Conservation (phyloP, 306 rosid species). For the Vachellia collinsii region DNA sequence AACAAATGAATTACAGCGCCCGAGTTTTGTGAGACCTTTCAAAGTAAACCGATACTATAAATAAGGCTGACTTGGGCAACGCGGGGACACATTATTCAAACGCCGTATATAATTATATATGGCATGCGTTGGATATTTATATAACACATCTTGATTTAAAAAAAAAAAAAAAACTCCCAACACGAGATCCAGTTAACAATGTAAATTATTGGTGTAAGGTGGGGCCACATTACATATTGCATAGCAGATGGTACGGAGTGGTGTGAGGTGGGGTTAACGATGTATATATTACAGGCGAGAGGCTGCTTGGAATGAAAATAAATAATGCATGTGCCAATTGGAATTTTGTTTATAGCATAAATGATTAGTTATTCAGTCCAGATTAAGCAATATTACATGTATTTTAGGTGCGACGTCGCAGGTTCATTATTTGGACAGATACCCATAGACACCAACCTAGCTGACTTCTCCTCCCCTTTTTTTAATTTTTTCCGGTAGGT, state of each 20-base stretch:
- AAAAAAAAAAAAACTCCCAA: background rate
- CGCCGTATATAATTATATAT: background rate
- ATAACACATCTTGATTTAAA: background rate
- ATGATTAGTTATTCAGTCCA: conserved; percentile 2
- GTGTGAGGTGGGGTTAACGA: no score
- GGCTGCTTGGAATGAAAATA: background rate
- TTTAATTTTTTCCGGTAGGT: background rate
- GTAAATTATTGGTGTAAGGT: background rate
- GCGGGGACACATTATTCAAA: background rate
- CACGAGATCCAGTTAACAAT: background rate
- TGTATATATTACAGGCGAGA: background rate
- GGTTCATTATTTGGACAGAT: background rate
- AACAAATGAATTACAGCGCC: background rate
- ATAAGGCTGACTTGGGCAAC: background rate
- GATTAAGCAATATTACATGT: background rate
- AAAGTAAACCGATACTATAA: no score
- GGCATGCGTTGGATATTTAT: background rate
- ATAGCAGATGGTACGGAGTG: background rate
- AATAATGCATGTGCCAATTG: background rate
- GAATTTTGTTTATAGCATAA: background rate
- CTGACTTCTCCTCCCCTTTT: background rate
- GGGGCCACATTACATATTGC: background rate
- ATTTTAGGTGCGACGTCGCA: conserved; percentile 7
- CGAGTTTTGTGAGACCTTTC: no score
- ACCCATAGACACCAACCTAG: background rate